Base-by-base conservation (phyloP, 352 stramenopile species). In the Phytophthora foliorum region DNA sequence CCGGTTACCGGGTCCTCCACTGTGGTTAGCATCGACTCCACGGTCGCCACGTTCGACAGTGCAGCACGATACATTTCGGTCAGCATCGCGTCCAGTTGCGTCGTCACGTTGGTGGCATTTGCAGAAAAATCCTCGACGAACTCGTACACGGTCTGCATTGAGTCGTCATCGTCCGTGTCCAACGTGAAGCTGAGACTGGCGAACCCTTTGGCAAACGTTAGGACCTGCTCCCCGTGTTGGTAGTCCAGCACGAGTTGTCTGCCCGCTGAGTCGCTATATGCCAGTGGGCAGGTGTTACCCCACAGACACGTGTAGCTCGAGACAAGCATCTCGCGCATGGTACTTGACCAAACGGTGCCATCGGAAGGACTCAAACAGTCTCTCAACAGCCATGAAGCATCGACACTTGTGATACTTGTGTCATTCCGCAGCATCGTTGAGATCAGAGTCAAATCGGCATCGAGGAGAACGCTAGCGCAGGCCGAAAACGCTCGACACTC, bases 281-380 rank as follows among this genome's bases (percentile, higher is more conserved):
- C 44, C 24, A 74, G n/a, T 13, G 66, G 66, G 9, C 66, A 74
- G 21, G 32, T 24, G 8, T 57, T 58, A 3, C 21, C 29, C 66
- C 59, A 69, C 17, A 69, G 36, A 52, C 66, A 74, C 9, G 38
- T 46, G 44, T 41, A 73, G 32, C 50, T 69, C 11, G 44, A 50
- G 10, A 55, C 34, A 11, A 74, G 59, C 22, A 49, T 22, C 21
- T 67, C 34, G 6, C 45, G 29, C 46, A 74, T 44, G 9, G 46
- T 22, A 27, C 36, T 58, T 0, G 59, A 63, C 66, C 59, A 74
- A 14, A 57, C 24, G 2, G 66, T 65, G 24, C 36, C 66, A 31
- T 74, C 66, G 32, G 39, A 65, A 17, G 66, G 66, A n/a, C 44
- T 66, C n/a, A 69, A 36, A 27, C 67, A 74, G 38, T 62, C 17